Evolutionary conservation across 306 rosid species (phyloP).

Genomic region (Leucaena leucocephala): DNA sequence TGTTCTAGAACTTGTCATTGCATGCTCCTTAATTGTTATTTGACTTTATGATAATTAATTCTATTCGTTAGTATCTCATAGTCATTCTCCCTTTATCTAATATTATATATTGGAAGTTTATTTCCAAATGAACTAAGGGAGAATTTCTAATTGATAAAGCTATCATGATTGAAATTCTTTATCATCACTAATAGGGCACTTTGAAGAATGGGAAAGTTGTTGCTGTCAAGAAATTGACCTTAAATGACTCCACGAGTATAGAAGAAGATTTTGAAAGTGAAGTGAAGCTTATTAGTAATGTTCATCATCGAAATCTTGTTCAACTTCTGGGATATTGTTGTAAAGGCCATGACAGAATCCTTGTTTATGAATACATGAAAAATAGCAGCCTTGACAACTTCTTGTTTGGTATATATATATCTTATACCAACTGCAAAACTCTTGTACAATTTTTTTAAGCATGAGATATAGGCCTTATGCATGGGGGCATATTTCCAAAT

Average conservation of each 20-base stretch:
- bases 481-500: neutral
- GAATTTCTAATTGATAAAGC: neutral
- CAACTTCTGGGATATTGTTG: slow-evolving; percentile 74
- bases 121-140: neutral
- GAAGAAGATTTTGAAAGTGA: slow-evolving; percentile 65
- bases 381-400: slow-evolving; percentile 49
- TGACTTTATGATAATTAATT: too few relatives aligned
- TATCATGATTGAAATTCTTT: neutral
- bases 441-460: neutral
- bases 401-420: slow-evolving; percentile 43
- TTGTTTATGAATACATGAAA: slow-evolving; percentile 68
- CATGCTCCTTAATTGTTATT: too few relatives aligned
- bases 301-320: slow-evolving; percentile 72
- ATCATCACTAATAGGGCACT: slow-evolving; percentile 40
- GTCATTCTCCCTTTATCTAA: neutral
- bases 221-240: slow-evolving; percentile 54
- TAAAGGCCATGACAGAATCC: slow-evolving; percentile 68
- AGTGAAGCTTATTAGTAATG: slow-evolving; percentile 75
- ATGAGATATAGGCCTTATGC: neutral
- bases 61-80: too few relatives aligned
- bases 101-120: neutral
- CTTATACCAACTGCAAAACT: neutral
- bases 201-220: slow-evolving; percentile 49
- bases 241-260: slow-evolving; percentile 49
- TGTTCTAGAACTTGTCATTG: too few relatives aligned